Percentiles rank a stretch among this genome's conserved stretches.
These are phyloP conservation scores for Citrullus amarus DNA, from an alignment of 306 rosid genomes.

Conservation along the genomic window DNA sequence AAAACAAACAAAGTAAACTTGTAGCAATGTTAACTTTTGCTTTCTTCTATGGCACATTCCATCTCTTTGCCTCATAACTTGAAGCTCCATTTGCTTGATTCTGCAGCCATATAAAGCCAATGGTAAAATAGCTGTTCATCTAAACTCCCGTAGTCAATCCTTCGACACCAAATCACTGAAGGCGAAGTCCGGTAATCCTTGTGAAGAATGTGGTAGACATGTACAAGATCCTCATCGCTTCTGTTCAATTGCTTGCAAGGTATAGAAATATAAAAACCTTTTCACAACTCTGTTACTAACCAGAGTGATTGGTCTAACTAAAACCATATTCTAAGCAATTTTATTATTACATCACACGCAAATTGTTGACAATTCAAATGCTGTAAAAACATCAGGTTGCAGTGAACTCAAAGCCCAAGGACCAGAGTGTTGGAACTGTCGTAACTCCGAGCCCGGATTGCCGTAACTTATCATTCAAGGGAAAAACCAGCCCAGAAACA, in stretches of 20 bases:
- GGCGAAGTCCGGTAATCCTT: constrained; percentile 49
- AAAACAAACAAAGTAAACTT: neutral
- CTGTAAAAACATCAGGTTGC: constrained; percentile 12
- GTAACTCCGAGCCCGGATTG: constrained; percentile 20
- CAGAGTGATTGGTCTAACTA: neutral
- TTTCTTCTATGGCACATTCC: neutral
- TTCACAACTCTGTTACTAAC: neutral
- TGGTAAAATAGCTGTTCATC: constrained; percentile 73
- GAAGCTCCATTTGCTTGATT: neutral
- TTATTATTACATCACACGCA: neutral
- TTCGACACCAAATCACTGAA: constrained; percentile 41
- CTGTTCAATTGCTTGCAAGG: constrained; percentile 93
- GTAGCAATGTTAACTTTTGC: neutral
- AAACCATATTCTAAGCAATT: neutral
- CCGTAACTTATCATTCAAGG: constrained; percentile 28
- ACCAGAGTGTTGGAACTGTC: constrained; percentile 15
- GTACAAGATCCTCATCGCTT: constrained; percentile 67
- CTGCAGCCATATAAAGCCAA: constrained; percentile 77
- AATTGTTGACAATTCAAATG: neutral
- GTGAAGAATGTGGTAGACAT: constrained; percentile 77
- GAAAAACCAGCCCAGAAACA: constrained; percentile 39
- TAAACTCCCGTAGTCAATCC: constrained; percentile 57
- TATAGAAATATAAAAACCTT: constrained; percentile 13
- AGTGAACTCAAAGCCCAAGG: constrained; percentile 27
- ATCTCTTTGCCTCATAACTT: neutral